These are phyloP conservation scores for Angomonas ambiguus DNA, from an alignment of 208 protist genomes.

Conservation along the genomic window DNA sequence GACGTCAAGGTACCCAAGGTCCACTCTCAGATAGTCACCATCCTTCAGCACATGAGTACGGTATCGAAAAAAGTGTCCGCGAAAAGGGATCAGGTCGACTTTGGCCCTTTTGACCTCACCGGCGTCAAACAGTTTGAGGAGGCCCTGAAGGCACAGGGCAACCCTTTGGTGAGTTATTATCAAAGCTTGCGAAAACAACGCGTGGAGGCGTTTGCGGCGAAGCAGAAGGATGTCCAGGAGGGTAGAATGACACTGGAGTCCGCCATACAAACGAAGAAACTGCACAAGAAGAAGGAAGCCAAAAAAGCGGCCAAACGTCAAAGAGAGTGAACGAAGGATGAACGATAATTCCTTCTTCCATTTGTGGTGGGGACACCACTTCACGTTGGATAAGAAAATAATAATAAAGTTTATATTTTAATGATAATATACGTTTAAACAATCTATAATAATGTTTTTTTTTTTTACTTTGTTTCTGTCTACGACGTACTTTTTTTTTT, in stretches of 20 bases:
- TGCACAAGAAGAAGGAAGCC: slow-evolving; percentile 10
- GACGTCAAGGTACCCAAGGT: slow-evolving; percentile 84
- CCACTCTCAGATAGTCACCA: slow-evolving; percentile 58
- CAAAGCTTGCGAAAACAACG: slow-evolving; percentile 74
- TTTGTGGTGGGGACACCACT: too few species aligned
- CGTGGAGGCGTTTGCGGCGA: slow-evolving; percentile 54
- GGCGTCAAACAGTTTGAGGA: slow-evolving; percentile 83
- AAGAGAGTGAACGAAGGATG: background rate
- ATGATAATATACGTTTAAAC: slow-evolving; percentile 1
- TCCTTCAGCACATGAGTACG: slow-evolving; percentile 76
- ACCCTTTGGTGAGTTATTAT: slow-evolving; percentile 57
- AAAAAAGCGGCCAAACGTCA: slow-evolving; percentile 24
- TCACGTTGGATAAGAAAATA: background rate
- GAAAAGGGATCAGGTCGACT: slow-evolving; percentile 67
- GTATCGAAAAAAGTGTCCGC: slow-evolving; percentile 58
- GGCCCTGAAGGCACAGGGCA: slow-evolving; percentile 44
- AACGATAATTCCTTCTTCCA: background rate
- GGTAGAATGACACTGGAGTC: slow-evolving; percentile 75
- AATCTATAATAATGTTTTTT: background rate
- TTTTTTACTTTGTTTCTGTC: background rate
- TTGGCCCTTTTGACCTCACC: slow-evolving; percentile 77
- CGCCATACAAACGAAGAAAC: slow-evolving; percentile 33
- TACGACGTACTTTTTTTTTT: background rate
- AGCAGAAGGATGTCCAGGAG: slow-evolving; percentile 52
- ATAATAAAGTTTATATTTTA: slow-evolving; percentile 5